Percentiles rank a stretch among this genome's conserved stretches.
Conservation (phyloP, 306 rosid genomes). For the Senna siamea region DNA sequence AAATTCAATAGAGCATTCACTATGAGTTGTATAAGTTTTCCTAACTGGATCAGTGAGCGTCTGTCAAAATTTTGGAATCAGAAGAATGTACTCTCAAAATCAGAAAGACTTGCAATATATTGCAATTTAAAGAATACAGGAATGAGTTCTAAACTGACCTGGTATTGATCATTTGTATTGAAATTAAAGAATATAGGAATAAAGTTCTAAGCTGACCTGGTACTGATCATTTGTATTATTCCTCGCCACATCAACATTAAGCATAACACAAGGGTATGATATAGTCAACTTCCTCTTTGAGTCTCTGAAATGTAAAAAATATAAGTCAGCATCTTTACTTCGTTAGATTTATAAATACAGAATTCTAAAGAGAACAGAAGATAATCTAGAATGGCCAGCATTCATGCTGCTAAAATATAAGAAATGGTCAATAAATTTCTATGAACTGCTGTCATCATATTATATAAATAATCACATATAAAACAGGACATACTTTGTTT, state of each 20-base stretch:
- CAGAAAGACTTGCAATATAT: conserved; percentile 24
- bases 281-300: conserved; percentile 84
- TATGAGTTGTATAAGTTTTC: conserved; percentile 77
- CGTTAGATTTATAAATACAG: conserved; percentile 33
- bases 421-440: conserved; percentile 15
- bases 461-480: conserved; percentile 31
- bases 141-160: conserved; percentile 62
- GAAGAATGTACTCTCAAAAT: conserved; percentile 29
- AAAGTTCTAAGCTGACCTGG: conserved; percentile 70
- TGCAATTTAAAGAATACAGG: conserved; percentile 33
- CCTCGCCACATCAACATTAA: conserved; percentile 94
- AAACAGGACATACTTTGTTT: conserved; percentile 68
- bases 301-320: conserved; percentile 63
- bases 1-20: conserved; percentile 98
- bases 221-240: conserved; percentile 98
- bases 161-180: conserved; percentile 98
- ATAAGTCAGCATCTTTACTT: conserved; percentile 45
- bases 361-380: conserved; percentile 22
- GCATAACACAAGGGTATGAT: conserved; percentile 99
- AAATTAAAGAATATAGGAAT: conserved; percentile 21
- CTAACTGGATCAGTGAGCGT: conserved; percentile 69
- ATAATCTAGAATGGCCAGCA: conserved; percentile 3
- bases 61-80: conserved; percentile 56
- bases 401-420: conserved; percentile 26
- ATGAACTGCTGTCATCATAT: background rate